Base-by-base conservation (phyloP, 139 green algal species). In the Chlamydomonas sp. region DNA sequence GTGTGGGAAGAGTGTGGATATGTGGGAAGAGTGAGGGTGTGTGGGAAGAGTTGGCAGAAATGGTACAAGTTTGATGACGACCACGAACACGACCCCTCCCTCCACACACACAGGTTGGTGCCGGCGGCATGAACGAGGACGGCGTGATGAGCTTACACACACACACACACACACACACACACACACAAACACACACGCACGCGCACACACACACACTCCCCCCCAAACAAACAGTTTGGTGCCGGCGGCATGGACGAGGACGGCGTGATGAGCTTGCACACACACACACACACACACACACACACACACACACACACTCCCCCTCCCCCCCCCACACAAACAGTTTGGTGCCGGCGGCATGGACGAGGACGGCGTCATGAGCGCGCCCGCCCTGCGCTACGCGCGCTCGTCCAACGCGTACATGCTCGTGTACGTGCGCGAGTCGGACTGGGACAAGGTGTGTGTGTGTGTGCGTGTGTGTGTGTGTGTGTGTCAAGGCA, bases 1-100 rank as follows among this genome's bases (percentile, higher is more conserved):
- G 22, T 5, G 35, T 58, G 49, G 35, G 31, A 29, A 26, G 43
- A 16, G 43, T 54, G 13, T 54, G 13, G 20, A 34, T 10, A n/a
- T n/a, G n/a, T n/a, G n/a, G n/a, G n/a, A n/a, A n/a, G n/a, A n/a
- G n/a, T 35, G 24, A 33, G 65, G 26, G 26, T 39, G 65, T 47
- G 43, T 36, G 43, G 30, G n/a, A n/a, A n/a, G n/a, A n/a, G n/a
- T n/a, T n/a, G 85, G 49, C 72, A 85, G 62, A 73, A 82, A 50
- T 98, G 93, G 93, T 85, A 92, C 49, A 93, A 91, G 72, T 99
- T 98, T 78, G 94, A 99, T 61, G 93, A 98, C 63, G 94, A 97
- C 67, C 76, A 76, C n/a, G 88, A n/a, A n/a, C n/a, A n/a, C n/a
- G n/a, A n/a, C n/a, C n/a, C n/a, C n/a, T n/a, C n/a, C n/a, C n/a